phyloP scores from a whole-genome alignment of 306 rosid genomes.

The Ormosia semicastrata region DNA sequence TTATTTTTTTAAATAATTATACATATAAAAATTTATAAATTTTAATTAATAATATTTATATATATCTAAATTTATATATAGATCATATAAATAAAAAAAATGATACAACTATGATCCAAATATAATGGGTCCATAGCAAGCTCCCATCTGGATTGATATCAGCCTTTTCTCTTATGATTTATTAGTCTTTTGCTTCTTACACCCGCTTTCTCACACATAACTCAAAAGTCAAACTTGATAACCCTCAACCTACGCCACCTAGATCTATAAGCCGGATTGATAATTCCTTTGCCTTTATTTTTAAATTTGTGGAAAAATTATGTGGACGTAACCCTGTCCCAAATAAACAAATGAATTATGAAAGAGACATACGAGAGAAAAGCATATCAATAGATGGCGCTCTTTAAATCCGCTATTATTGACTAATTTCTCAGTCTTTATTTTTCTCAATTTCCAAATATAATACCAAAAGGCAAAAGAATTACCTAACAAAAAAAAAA shows the following conservation, averaged over 20 bases:
- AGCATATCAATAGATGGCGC: neutral
- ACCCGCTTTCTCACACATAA: neutral
- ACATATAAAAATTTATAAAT: no score
- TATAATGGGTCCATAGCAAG: no score
- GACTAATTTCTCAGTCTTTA: neutral
- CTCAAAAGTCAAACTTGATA: neutral
- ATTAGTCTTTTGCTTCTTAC: no score
- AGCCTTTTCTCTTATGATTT: no score
- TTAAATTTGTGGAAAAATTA: neutral
- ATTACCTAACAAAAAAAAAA: neutral
- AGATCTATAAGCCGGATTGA: neutral
- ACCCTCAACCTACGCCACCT: neutral
- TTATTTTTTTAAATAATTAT: no score
- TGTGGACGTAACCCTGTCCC: no score
- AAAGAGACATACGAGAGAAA: neutral
- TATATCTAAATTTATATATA: no score
- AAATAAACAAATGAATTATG: neutral
- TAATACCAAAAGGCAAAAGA: neutral
- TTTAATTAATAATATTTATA: no score
- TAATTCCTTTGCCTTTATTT: neutral
- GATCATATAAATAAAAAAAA: no score
- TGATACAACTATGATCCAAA: no score
- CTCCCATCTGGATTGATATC: no score
- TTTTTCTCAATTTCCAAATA: neutral
- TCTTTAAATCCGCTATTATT: neutral